Evolutionary conservation across 2,329 filamentous ascomycete genomes (phyloP).

Genomic region (Fusarium fracticaudum): DNA sequence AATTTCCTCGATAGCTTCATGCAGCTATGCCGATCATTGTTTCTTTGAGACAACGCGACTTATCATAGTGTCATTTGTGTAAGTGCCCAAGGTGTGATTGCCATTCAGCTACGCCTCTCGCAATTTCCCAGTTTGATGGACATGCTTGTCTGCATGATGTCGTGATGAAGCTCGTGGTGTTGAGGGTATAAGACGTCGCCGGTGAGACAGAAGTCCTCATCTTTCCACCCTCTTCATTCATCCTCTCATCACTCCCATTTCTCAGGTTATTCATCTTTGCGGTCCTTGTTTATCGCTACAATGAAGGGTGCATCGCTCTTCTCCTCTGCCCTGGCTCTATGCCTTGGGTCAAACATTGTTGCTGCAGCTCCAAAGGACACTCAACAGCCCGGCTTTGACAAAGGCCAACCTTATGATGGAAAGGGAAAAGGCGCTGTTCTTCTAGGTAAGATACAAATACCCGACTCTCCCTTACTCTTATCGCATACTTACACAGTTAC

Average conservation of each 20-base stretch:
- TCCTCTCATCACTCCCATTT: background rate
- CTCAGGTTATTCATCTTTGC: fast-evolving
- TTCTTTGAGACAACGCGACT: conserved; percentile 2
- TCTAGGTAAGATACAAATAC: conserved; percentile 52
- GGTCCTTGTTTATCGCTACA: fast-evolving
- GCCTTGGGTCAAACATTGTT: conserved; percentile 7
- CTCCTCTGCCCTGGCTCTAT: conserved; percentile 22
- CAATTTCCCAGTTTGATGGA: background rate
- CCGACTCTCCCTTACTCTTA: fast-evolving
- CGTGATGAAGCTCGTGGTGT: background rate
- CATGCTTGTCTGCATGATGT: background rate
- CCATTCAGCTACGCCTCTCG: background rate
- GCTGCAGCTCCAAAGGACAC: conserved; percentile 25
- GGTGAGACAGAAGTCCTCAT: background rate
- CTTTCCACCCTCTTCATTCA: background rate
- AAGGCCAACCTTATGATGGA: conserved; percentile 64
- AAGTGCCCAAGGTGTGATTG: background rate
- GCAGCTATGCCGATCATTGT: conserved; percentile 21
- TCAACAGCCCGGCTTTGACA: conserved; percentile 42
- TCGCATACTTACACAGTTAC: background rate
- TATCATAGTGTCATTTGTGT: background rate
- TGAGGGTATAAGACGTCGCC: conserved; percentile 6
- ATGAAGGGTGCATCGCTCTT: conserved; percentile 26
- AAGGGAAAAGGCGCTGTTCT: conserved; percentile 68
- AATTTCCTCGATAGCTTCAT: conserved; percentile 5